A percentile compares a stretch with the other conserved stretches of the same genome.
Evolutionary conservation across 2,329 filamentous ascomycete genomes (phyloP).

Genomic region (Cladorrhinum sp.): DNA sequence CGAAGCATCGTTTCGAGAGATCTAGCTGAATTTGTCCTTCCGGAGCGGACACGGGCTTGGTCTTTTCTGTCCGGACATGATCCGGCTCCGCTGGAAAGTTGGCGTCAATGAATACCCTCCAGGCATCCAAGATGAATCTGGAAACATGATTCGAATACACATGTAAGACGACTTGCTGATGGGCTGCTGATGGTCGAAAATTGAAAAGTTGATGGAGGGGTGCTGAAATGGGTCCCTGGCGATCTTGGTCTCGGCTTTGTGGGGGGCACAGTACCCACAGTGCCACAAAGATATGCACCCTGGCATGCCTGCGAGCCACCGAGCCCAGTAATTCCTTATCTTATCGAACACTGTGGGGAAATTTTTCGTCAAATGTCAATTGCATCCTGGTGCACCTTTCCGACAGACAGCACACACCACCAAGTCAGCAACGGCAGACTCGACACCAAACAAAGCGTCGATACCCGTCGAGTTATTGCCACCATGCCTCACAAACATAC

Average conservation of each 20-base stretch:
- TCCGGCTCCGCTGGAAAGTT: not conserved
- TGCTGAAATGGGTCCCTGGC: not conserved
- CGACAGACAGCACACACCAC: not conserved
- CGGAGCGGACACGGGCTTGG: not conserved
- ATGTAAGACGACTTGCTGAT: too few relatives aligned
- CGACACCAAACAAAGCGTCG: not conserved
- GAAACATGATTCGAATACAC: not conserved
- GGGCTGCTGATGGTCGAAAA: not conserved
- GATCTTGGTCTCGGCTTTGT: not conserved
- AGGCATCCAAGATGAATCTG: not conserved
- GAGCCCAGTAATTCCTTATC: not conserved
- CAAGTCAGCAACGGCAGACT: conserved; percentile 2
- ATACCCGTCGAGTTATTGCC: conserved; percentile 1
- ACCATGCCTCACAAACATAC: conserved; percentile 88
- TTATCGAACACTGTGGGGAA: conserved; percentile 7
- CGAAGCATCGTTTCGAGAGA: not conserved
- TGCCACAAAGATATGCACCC: not conserved
- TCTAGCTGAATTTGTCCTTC: not conserved
- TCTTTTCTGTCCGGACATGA: not conserved
- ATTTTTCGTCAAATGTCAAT: conserved; percentile 4
- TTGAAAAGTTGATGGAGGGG: not conserved
- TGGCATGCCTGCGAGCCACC: too few relatives aligned
- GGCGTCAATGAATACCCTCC: not conserved
- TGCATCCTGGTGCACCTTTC: conserved; percentile 1
- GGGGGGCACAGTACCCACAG: not conserved